Base-by-base conservation (phyloP, 257 asterid genomes). In the Leonotis leonurus region DNA sequence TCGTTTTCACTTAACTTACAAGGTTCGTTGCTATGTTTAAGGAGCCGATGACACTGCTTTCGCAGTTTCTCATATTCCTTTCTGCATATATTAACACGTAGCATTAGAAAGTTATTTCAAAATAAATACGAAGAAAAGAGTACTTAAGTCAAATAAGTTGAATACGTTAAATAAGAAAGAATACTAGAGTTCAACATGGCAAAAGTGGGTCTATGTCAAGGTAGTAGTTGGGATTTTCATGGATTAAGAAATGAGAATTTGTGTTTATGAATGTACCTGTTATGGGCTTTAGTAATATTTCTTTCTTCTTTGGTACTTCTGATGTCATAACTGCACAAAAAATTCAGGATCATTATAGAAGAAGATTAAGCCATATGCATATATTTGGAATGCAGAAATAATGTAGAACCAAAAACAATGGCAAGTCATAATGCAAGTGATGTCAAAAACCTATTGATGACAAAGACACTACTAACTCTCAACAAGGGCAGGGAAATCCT, bases 21-120 rank as follows among this genome's bases (percentile, higher is more conserved):
- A 49, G 57, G 74, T 48, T 60, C 75, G 3, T 62, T 71, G 13
- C 60, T 65, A 18, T 69, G 74, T 71, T 81, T 87, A 64, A 74
- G 73, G 60, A 87, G 77, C 13, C 71, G 78, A 53, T 78, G 80
- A 65, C 95, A 85, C 50, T 70, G 88, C 69, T 82, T 78, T 17
- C 89, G 81, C 63, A 87, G 76, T 64, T 82, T 90, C 73, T 87
- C 96, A 70, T 90, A 90, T 65, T 85, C 89, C 83, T 77, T 81
- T 68, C 97, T 90, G 88, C 82, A 74, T 41, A 59, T 5, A 72
- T 57, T 43, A 66, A 35, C 40, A 17, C 63, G 71, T 49, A 54
- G 36, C 55, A 30, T 43, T 13, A 52, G 30, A 39, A 50, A 66
- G 73, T 33, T 62, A 68, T 9, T 36, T 30, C 41, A 16, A 75